Evolutionary conservation across 352 stramenopile species (phyloP).

Genomic region (Pythium diclinum): DNA sequence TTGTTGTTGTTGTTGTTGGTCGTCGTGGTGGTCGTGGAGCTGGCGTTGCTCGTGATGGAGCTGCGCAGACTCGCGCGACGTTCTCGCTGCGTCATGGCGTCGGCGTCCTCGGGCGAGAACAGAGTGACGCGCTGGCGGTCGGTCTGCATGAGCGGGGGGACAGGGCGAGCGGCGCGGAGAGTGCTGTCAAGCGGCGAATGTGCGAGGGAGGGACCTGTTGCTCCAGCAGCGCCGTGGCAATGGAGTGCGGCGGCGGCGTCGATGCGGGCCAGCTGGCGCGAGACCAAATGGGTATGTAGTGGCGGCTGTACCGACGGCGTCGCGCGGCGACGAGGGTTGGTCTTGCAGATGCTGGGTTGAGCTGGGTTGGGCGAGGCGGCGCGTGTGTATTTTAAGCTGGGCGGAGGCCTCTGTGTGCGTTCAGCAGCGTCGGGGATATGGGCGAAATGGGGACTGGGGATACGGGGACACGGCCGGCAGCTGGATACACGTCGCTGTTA

Average conservation of each 20-base stretch:
- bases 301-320: not conserved
- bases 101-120: conserved; percentile 64
- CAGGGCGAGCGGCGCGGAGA: not conserved
- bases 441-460: not conserved
- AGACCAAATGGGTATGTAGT: conserved; percentile 7
- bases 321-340: not conserved
- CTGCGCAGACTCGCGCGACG: conserved; percentile 36
- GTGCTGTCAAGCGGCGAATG: not conserved
- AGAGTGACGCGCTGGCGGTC: conserved; percentile 69
- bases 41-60: conserved; percentile 16
- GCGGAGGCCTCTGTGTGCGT: not conserved
- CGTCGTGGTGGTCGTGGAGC: conserved; percentile 3
- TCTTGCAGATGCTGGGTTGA: not conserved
- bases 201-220: not conserved
- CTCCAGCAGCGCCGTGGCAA: not conserved
- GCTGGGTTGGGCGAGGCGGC: not conserved
- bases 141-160: not conserved
- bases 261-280: not conserved
- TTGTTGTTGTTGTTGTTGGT: not conserved
- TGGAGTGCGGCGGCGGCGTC: not conserved
- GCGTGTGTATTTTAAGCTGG: conserved; percentile 6
- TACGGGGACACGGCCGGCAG: not conserved
- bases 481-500: conserved; percentile 4
- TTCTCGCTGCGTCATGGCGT: conserved; percentile 69
- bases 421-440: not conserved